Conservation (phyloP, 2,329 filamentous ascomycete genomes). For the Talaromyces rugulosus region DNA sequence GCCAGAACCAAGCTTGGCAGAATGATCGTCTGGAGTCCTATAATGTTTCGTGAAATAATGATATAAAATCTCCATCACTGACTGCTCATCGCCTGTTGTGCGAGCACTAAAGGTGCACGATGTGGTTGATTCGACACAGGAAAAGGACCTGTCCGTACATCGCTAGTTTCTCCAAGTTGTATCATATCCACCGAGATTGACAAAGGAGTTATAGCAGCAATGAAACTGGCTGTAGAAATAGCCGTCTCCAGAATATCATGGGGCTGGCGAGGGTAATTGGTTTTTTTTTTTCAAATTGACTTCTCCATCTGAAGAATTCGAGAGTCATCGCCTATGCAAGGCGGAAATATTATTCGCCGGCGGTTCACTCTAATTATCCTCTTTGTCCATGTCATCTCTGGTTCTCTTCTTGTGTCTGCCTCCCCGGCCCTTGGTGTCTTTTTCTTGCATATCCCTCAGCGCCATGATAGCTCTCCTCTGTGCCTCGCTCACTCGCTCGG, state of each 20-base stretch:
- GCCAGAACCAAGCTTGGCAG: neutral
- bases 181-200: neutral
- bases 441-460: conserved; percentile 76
- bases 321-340: neutral
- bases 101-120: neutral
- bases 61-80: neutral
- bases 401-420: conserved; percentile 50
- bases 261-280: neutral
- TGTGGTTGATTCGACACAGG: no score
- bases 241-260: neutral
- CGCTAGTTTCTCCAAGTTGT: neutral
- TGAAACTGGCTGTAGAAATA: neutral
- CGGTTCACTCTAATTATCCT: conserved; percentile 57
- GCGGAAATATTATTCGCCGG: neutral
- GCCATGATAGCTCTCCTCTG: conserved; percentile 73
- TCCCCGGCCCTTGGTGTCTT: conserved; percentile 52
- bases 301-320: neutral
- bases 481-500: conserved; percentile 73
- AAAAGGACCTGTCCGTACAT: neutral
- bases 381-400: conserved; percentile 67
- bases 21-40: neutral
- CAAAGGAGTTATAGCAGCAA: neutral
- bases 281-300: neutral
- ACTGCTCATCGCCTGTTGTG: neutral
- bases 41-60: neutral